Evolutionary conservation across 2,329 filamentous ascomycete genomes (phyloP), one percentile per base, ranked within the genome.

Genomic region (Sarocladiaceae sp.): DNA sequence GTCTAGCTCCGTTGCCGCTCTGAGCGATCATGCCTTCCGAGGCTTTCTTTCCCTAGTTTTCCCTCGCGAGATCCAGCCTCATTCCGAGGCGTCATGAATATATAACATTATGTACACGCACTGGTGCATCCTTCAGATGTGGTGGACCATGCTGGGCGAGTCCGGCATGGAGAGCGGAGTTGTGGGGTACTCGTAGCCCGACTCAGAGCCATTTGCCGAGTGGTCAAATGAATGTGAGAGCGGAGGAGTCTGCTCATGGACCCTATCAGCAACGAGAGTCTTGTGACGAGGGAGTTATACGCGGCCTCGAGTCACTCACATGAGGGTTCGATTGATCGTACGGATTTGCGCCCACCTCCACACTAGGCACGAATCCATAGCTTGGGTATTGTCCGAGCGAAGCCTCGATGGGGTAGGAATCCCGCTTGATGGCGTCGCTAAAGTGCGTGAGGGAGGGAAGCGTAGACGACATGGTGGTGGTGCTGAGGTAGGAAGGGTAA

Each of bases 131-230:
- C 24, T 24, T 33, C 44, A 35, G 19, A 42, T 37, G 33, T 59
- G 57, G 10, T 58, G 60, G 11, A 72, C 62, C 58, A 76, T 65
- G 53, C 73, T 73, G 33, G 83, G 83, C 34, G 83, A 85, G 37
- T 73, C 74, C 24, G 82, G 82, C 77, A 87, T 82, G n/a, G 82
- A 86, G 51, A 84, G 67, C 48, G 84, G 84, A 44, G 84, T 88
- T 33, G 76, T 77, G 29, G 83, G 83, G 64, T 82, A 82, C 51
- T 80, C 75, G 58, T 76, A 81, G 47, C 74, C 73, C 49, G 73
- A 67, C 54, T 82, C 78, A 24, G 78, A 82, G 61, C 77, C 79
- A 56, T 69, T 73, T 48, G 76, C 68, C 43, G 82, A 86, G 60
- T 80, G 76, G 56, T 85, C 82, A 62, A 81, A 85, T 21, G 80